Evolutionary conservation across 768 basidiomycete genomes (phyloP).

Genomic region (Mycena galericulata): DNA sequence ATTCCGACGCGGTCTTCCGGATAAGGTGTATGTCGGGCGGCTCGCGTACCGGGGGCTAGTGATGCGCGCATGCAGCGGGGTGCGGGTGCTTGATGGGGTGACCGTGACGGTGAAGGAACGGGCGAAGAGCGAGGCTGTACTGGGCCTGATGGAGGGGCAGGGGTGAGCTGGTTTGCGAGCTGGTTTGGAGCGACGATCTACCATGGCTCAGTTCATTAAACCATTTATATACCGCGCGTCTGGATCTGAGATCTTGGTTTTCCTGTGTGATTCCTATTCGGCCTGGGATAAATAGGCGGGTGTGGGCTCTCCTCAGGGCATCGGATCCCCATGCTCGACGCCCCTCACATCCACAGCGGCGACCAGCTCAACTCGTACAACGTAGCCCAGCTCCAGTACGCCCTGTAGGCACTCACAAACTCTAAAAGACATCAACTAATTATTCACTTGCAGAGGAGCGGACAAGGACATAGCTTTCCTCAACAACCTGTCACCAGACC

Average conservation of each 20-base stretch:
- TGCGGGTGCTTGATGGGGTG: slow-evolving; percentile 89
- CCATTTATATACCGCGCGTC: too few relatives aligned
- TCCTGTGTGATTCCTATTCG: slow-evolving; percentile 11
- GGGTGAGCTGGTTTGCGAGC: background rate
- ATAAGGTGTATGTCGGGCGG: slow-evolving; percentile 87
- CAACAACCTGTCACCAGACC: slow-evolving; percentile 40
- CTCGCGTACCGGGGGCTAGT: slow-evolving; percentile 91
- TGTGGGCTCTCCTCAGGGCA: slow-evolving; percentile 17
- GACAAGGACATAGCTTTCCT: slow-evolving; percentile 36
- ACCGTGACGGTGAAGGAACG: slow-evolving; percentile 86
- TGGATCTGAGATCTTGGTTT: too few relatives aligned
- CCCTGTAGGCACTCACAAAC: slow-evolving; percentile 53
- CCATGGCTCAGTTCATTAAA: too few relatives aligned
- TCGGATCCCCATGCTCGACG: slow-evolving; percentile 67
- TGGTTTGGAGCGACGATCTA: too few relatives aligned
- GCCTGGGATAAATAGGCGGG: slow-evolving; percentile 39
- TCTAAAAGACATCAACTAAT: slow-evolving; percentile 17
- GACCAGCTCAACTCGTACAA: slow-evolving; percentile 69
- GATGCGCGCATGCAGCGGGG: slow-evolving; percentile 76
- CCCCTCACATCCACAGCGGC: slow-evolving; percentile 49
- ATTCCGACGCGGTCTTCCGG: slow-evolving; percentile 92
- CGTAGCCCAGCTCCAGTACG: slow-evolving; percentile 72
- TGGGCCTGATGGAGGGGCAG: slow-evolving; percentile 65
- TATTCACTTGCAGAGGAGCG: slow-evolving; percentile 22
- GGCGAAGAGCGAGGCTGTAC: slow-evolving; percentile 79